phyloP scores from a whole-genome alignment of 257 asterid genomes.

The Primulina eburnea region DNA sequence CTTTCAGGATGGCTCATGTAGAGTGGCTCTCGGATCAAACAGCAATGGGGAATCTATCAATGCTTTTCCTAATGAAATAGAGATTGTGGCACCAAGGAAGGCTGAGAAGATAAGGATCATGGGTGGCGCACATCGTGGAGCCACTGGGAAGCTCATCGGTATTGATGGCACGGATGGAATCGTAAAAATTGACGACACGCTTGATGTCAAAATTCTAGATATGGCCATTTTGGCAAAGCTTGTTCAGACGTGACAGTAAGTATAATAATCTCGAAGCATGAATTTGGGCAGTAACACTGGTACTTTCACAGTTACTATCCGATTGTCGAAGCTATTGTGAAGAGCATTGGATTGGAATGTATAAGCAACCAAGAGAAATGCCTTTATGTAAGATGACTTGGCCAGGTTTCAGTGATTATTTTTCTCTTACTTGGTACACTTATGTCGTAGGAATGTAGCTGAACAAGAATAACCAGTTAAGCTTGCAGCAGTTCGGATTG shows the following conservation, averaged over 20 bases:
- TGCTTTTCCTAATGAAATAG: conserved; percentile 58
- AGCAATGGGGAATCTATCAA: conserved; percentile 66
- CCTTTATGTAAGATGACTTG: not conserved
- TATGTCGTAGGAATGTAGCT: not conserved
- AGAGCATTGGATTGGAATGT: not conserved
- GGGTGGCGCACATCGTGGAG: conserved; percentile 85
- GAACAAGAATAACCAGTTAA: not conserved
- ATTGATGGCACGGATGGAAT: conserved; percentile 90
- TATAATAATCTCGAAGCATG: conserved; percentile 2
- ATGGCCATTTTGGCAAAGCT: conserved; percentile 69
- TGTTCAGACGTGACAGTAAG: conserved; percentile 36
- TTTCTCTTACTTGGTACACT: not conserved
- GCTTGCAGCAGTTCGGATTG: not conserved
- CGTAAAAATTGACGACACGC: conserved; percentile 71
- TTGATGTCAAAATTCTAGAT: conserved; percentile 82
- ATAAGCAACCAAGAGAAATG: not conserved
- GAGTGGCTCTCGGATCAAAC: conserved; percentile 68
- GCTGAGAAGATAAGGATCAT: conserved; percentile 73
- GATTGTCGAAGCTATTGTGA: not conserved
- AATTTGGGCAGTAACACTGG: conserved; percentile 4
- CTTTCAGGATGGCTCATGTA: conserved; percentile 78
- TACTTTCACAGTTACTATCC: not conserved
- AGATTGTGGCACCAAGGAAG: conserved; percentile 68
- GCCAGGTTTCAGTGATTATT: not conserved
- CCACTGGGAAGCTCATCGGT: conserved; percentile 83